Evolutionary conservation across 768 basidiomycete genomes (phyloP).

Genomic region (Tulasnella sp.): DNA sequence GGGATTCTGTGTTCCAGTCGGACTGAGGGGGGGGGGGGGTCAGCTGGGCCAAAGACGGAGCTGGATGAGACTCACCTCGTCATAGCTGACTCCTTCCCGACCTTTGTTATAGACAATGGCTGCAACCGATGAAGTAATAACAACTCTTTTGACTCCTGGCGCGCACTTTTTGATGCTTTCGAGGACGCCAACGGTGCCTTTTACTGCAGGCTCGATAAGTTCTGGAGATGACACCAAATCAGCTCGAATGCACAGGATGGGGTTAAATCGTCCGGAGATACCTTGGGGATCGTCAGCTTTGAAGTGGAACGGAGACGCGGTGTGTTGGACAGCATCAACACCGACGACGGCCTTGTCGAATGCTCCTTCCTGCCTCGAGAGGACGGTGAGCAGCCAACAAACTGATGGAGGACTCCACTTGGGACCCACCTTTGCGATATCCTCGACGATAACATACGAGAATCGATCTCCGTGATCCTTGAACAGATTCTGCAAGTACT

Average conservation of each 20-base stretch:
- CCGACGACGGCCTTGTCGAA: slow-evolving; percentile 44
- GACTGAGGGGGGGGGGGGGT: slow-evolving; percentile 27
- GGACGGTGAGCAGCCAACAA: not conserved
- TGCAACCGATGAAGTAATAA: slow-evolving; percentile 40
- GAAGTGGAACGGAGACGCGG: slow-evolving; percentile 35
- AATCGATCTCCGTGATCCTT: slow-evolving; percentile 53
- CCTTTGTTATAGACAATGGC: slow-evolving; percentile 32
- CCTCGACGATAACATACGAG: slow-evolving; percentile 62
- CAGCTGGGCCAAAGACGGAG: not conserved
- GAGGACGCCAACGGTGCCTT: slow-evolving; percentile 38
- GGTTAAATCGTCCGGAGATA: not conserved
- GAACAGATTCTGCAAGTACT: slow-evolving; percentile 54
- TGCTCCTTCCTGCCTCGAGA: slow-evolving; percentile 30
- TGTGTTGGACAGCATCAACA: slow-evolving; percentile 38
- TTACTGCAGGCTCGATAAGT: slow-evolving; percentile 39
- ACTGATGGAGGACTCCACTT: not conserved
- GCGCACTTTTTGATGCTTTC: slow-evolving; percentile 34
- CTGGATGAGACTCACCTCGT: not conserved
- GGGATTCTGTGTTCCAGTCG: slow-evolving; percentile 38
- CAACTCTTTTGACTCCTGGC: slow-evolving; percentile 36
- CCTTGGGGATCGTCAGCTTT: slow-evolving; percentile 30
- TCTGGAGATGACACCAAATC: slow-evolving; percentile 16
- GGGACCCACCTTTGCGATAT: slow-evolving; percentile 50
- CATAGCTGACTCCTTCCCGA: not conserved
- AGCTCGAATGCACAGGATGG: not conserved